Conservation (phyloP, 2,329 filamentous ascomycete species). For the Fusarium sp. region DNA sequence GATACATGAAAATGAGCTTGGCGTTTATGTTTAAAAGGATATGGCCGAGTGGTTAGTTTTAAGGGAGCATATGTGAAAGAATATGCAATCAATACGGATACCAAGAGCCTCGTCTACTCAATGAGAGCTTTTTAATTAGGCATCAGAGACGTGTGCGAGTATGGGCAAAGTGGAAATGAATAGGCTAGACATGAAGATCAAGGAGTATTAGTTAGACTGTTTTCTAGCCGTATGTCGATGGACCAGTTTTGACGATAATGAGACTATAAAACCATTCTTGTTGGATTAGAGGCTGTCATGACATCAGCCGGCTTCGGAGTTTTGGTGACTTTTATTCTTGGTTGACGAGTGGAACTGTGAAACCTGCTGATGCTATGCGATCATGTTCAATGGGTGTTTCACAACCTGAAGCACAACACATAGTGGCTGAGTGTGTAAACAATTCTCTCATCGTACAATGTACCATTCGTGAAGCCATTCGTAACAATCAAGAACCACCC, state of each 20-base stretch:
- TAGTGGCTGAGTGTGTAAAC: neutral
- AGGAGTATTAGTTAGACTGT: slow-evolving; percentile 7
- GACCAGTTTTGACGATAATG: slow-evolving; percentile 37
- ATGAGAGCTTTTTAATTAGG: slow-evolving; percentile 10
- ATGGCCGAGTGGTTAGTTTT: slow-evolving; percentile 28
- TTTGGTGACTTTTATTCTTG: neutral
- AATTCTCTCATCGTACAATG: neutral
- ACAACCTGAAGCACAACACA: neutral
- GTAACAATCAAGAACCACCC: neutral
- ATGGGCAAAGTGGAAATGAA: slow-evolving; percentile 22
- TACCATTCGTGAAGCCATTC: neutral
- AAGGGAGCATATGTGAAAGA: slow-evolving; percentile 17
- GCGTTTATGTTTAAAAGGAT: slow-evolving; percentile 33
- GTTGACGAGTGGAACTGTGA: neutral
- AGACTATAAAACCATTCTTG: slow-evolving; percentile 20
- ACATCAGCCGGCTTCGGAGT: neutral
- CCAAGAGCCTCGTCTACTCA: slow-evolving; percentile 21
- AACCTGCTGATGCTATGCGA: neutral
- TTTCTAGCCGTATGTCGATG: slow-evolving; percentile 6
- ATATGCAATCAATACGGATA: slow-evolving; percentile 36
- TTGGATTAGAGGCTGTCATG: slow-evolving; percentile 3
- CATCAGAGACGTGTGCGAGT: slow-evolving; percentile 3
- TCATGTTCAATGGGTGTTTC: neutral
- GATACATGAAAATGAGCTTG: slow-evolving; percentile 32
- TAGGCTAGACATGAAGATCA: slow-evolving; percentile 14